Percentiles rank a stretch among this genome's conserved stretches.
phyloP scores from a whole-genome alignment of 1,284 basidiomycete genomes.

The Nidula niveotomentosa region DNA sequence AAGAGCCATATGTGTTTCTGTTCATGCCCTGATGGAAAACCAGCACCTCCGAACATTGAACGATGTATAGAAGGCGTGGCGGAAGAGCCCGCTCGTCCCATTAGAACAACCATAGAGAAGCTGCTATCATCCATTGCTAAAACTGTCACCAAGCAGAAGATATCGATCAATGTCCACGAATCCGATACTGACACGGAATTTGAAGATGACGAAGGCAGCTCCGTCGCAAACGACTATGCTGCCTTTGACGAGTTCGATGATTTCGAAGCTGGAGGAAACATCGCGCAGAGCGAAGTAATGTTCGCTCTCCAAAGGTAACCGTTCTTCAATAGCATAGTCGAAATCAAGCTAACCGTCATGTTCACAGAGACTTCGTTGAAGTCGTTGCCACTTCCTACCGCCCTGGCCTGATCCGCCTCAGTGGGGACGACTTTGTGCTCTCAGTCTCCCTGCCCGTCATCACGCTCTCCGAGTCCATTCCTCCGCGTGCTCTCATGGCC shows the following conservation, averaged over 20 bases:
- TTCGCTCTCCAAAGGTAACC: slow-evolving; percentile 23
- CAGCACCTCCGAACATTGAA: slow-evolving; percentile 27
- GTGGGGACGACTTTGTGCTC: slow-evolving; percentile 45
- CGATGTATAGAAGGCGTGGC: slow-evolving; percentile 41
- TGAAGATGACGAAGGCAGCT: slow-evolving; percentile 25
- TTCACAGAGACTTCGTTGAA: slow-evolving; percentile 52
- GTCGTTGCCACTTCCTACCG: slow-evolving; percentile 48
- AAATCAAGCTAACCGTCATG: slow-evolving; percentile 4
- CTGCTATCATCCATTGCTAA: slow-evolving; percentile 27
- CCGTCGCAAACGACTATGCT: slow-evolving; percentile 28
- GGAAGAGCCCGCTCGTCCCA: slow-evolving; percentile 35
- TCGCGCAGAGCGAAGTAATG: slow-evolving; percentile 9
- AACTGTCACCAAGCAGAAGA: slow-evolving; percentile 13
- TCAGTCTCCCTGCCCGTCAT: slow-evolving; percentile 55
- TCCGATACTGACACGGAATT: slow-evolving; percentile 29
- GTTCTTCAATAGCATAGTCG: slow-evolving; percentile 1
- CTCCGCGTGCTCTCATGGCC: slow-evolving; percentile 56
- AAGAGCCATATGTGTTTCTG: slow-evolving; percentile 52
- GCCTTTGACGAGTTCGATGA: slow-evolving; percentile 35
- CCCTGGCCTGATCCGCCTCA: slow-evolving; percentile 51
- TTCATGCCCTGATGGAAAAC: slow-evolving; percentile 42
- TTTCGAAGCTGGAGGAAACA: slow-evolving; percentile 10
- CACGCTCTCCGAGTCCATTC: slow-evolving; percentile 43
- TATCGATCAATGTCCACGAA: slow-evolving; percentile 11
- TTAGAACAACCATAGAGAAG: slow-evolving; percentile 41